phyloP scores from a whole-genome alignment of 768 basidiomycete genomes.

The Rhizopogon vesiculosus region DNA sequence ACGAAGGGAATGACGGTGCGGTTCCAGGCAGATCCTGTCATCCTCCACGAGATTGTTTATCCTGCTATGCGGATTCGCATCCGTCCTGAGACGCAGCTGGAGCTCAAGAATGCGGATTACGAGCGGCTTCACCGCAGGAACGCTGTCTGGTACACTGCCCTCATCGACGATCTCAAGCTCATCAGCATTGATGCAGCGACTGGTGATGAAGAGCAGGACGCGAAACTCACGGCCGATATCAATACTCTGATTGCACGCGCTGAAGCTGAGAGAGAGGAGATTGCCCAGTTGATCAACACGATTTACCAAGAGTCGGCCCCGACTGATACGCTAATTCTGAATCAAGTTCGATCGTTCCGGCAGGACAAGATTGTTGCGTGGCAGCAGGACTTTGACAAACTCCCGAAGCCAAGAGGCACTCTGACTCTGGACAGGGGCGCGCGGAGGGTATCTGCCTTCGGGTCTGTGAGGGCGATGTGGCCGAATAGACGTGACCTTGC shows the following conservation, averaged over 20 bases:
- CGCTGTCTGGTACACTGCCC: conserved; percentile 65
- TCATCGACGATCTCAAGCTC: conserved; percentile 71
- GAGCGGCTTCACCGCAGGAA: conserved; percentile 70
- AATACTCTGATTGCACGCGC: conserved; percentile 67
- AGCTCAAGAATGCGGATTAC: conserved; percentile 91
- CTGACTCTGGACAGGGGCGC: conserved; percentile 44
- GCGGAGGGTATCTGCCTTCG: conserved; percentile 60
- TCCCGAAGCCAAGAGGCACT: conserved; percentile 65
- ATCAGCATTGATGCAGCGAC: conserved; percentile 78
- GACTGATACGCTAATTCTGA: conserved; percentile 84
- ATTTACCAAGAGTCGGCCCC: conserved; percentile 79
- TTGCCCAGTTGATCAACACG: conserved; percentile 65
- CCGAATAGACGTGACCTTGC: conserved; percentile 55
- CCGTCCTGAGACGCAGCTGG: conserved; percentile 80
- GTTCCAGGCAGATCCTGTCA: conserved; percentile 81
- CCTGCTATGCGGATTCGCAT: conserved; percentile 86
- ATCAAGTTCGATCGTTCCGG: conserved; percentile 77
- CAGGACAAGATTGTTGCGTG: conserved; percentile 96
- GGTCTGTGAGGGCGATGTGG: conserved; percentile 70
- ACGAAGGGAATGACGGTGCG: conserved; percentile 79
- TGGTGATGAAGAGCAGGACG: conserved; percentile 71
- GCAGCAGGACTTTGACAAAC: conserved; percentile 87
- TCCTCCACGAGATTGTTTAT: conserved; percentile 81
- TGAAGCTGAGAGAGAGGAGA: conserved; percentile 69
- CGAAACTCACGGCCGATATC: conserved; percentile 55